These are phyloP conservation scores for Echinosophora koreensis DNA, from an alignment of 306 rosid genomes.

Conservation along the genomic window DNA sequence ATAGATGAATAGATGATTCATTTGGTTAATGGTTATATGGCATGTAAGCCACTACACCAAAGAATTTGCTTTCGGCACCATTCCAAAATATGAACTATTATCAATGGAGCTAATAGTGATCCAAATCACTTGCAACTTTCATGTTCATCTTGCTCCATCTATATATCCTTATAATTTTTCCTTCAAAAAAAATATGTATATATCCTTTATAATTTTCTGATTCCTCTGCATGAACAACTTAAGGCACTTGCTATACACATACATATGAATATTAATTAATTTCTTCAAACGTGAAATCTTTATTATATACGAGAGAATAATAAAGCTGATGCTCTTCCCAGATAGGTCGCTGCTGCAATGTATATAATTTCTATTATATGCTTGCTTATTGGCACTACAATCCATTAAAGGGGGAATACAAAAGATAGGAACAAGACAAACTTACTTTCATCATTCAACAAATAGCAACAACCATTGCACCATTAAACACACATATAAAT, in stretches of 20 bases:
- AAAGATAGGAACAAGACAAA: slow-evolving; percentile 33
- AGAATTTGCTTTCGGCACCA: too few relatives aligned
- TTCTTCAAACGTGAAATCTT: not conserved
- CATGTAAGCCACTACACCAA: too few relatives aligned
- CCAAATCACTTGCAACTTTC: not conserved
- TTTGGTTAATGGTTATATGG: too few relatives aligned
- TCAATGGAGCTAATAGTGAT: not conserved
- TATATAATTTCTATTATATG: too few relatives aligned
- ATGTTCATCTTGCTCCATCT: not conserved
- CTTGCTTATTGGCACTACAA: slow-evolving; percentile 39
- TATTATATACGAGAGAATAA: not conserved
- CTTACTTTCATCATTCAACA: slow-evolving; percentile 54
- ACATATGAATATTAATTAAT: not conserved
- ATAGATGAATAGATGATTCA: too few relatives aligned
- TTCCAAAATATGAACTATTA: not conserved
- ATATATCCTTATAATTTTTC: too few relatives aligned
- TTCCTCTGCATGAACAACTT: not conserved
- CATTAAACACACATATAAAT: slow-evolving; percentile 64
- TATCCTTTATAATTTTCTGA: slow-evolving; percentile 4
- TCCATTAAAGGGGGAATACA: slow-evolving; percentile 35
- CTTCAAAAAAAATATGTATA: too few relatives aligned
- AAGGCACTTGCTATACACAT: not conserved
- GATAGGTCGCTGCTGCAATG: not conserved
- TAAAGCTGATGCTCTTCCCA: not conserved
- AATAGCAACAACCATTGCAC: slow-evolving; percentile 49